phyloP scores from a whole-genome alignment of 768 basidiomycete species.

The Termitomyces sp. region DNA sequence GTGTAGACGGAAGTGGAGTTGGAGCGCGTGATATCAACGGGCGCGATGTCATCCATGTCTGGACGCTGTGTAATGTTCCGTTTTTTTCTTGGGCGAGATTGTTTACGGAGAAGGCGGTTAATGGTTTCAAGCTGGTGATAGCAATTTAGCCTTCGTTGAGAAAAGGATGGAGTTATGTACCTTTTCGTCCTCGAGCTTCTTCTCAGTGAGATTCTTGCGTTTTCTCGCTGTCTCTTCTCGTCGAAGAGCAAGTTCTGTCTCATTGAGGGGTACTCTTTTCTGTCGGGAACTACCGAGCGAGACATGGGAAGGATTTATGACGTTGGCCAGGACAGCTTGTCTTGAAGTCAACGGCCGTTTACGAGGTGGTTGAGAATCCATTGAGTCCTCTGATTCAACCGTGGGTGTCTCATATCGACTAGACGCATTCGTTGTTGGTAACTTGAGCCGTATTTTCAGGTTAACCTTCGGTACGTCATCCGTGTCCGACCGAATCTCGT shows the following conservation, averaged over 20 bases:
- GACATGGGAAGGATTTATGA: conserved; percentile 64
- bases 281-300: conserved; percentile 33
- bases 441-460: conserved; percentile 16
- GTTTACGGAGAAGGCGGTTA: conserved; percentile 84
- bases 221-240: conserved; percentile 81
- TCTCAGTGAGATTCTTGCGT: conserved; percentile 73
- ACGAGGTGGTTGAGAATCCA: conserved; percentile 20
- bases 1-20: conserved; percentile 15
- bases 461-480: conserved; percentile 5
- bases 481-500: conserved; percentile 17
- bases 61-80: conserved; percentile 44
- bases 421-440: conserved; percentile 14
- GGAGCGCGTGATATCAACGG: conserved; percentile 18
- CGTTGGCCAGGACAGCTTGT: conserved; percentile 67
- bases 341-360: conserved; percentile 45
- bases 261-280: conserved; percentile 17
- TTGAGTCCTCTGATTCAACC: conserved; percentile 35
- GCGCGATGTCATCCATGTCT: conserved; percentile 15
- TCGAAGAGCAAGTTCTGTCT: conserved; percentile 26
- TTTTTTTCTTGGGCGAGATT: conserved; percentile 60
- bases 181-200: conserved; percentile 84
- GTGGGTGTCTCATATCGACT: conserved; percentile 13
- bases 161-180: conserved; percentile 24
- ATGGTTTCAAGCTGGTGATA: conserved; percentile 71
- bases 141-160: not conserved